Evolutionary conservation across 2,329 filamentous ascomycete species (phyloP).

Genomic region (Penicillium sp.): DNA sequence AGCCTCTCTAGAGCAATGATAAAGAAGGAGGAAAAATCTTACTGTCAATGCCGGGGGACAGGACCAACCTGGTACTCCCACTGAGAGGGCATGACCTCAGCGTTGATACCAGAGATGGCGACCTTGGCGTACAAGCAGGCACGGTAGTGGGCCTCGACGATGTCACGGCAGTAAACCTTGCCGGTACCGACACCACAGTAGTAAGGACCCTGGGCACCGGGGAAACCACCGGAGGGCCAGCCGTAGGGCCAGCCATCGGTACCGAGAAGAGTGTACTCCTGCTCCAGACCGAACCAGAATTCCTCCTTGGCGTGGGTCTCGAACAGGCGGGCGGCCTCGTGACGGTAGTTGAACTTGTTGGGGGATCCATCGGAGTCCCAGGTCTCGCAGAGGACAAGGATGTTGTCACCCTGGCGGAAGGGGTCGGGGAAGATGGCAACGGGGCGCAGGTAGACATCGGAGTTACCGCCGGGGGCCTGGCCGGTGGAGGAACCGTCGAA

Average conservation of each 20-base stretch:
- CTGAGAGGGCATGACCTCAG: slow-evolving; percentile 96
- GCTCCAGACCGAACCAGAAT: slow-evolving; percentile 97
- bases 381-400: slow-evolving; percentile 91
- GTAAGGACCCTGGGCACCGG: slow-evolving; percentile 89
- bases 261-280: slow-evolving; percentile 95
- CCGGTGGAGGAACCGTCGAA: slow-evolving; percentile 87
- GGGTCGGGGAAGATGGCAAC: slow-evolving; percentile 88
- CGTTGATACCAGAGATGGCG: slow-evolving; percentile 97
- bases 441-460: slow-evolving; percentile 93
- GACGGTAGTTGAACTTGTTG: slow-evolving; percentile 98
- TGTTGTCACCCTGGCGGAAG: slow-evolving; percentile 85
- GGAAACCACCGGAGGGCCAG: slow-evolving; percentile 85
- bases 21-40: slow-evolving; percentile 44
- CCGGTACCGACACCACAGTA: slow-evolving; percentile 98
- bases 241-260: slow-evolving; percentile 85
- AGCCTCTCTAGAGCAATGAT: neutral
- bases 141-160: slow-evolving; percentile 94
- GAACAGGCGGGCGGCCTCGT: slow-evolving; percentile 89
- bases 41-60: slow-evolving; percentile 80
- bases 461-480: slow-evolving; percentile 93
- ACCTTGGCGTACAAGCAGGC: slow-evolving; percentile 85
- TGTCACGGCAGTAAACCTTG: slow-evolving; percentile 97
- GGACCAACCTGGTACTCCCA: slow-evolving; percentile 99
- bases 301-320: slow-evolving; percentile 76
- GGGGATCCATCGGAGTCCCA: slow-evolving; percentile 92